These are phyloP conservation scores for Kuraishia floccosa DNA, from an alignment of 805 yeast genomes.

Conservation along the genomic window DNA sequence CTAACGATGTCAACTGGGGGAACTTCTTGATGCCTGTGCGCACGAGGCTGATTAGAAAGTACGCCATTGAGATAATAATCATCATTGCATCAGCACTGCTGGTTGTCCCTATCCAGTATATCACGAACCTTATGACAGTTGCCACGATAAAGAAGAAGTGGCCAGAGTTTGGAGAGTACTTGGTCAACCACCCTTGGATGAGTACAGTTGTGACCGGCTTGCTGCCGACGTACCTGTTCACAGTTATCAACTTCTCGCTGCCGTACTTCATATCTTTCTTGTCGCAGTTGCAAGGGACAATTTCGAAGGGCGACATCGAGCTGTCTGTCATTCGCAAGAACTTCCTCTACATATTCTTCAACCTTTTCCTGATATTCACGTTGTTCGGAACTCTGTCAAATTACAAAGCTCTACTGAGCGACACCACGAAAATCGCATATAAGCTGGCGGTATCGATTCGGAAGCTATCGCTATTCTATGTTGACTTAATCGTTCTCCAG, in stretches of 20 bases:
- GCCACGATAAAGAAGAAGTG: constrained; percentile 44
- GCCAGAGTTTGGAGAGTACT: constrained; percentile 46
- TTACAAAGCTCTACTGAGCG: constrained; percentile 43
- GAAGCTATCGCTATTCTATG: constrained; percentile 40
- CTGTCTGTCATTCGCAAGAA: constrained; percentile 45
- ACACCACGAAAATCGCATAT: constrained; percentile 47
- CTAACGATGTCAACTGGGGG: constrained; percentile 86
- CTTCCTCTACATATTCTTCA: constrained; percentile 49
- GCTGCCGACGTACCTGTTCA: constrained; percentile 48
- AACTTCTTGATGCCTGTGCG: constrained; percentile 30
- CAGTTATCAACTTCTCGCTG: constrained; percentile 36
- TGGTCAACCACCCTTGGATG: constrained; percentile 36
- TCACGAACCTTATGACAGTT: constrained; percentile 44
- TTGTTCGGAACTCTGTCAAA: constrained; percentile 53
- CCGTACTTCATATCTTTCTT: constrained; percentile 46
- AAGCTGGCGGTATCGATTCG: constrained; percentile 41
- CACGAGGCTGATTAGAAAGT: constrained; percentile 21
- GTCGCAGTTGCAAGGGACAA: constrained; percentile 38
- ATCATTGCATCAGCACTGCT: constrained; percentile 38
- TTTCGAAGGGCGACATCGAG: constrained; percentile 49
- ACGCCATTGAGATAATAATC: constrained; percentile 23
- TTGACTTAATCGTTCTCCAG: constrained; percentile 55
- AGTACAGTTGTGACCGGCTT: constrained; percentile 51
- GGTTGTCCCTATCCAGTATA: constrained; percentile 43
- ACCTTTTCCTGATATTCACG: constrained; percentile 49